Evolutionary conservation across 2,329 filamentous ascomycete species (phyloP).

Genomic region (Arthrobotrys musiformis): DNA sequence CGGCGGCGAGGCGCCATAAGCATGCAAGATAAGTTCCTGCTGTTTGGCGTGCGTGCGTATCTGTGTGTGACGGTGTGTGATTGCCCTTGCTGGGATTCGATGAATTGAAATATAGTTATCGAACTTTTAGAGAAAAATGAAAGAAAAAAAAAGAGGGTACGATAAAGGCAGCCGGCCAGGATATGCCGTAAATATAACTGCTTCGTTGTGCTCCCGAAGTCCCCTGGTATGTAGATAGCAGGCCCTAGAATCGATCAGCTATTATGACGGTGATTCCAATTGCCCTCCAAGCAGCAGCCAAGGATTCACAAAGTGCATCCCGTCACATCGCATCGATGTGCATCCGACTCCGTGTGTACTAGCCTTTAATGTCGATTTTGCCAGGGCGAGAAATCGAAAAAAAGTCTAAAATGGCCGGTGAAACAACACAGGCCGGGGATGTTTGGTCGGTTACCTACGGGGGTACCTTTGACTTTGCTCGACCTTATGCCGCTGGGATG

Average conservation of each 20-base stretch:
- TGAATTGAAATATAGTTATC: not conserved
- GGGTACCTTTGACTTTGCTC: constrained; percentile 6
- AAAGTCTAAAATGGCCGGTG: constrained; percentile 25
- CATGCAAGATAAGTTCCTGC: constrained; percentile 39
- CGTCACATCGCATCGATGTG: constrained; percentile 21
- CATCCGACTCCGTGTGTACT: constrained; percentile 7
- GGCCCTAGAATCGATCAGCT: too few species aligned
- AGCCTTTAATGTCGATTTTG: not conserved
- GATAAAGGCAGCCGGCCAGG: not conserved
- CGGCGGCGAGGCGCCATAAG: constrained; percentile 23
- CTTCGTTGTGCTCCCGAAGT: not conserved
- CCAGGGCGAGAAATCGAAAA: constrained; percentile 12
- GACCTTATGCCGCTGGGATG: constrained; percentile 7
- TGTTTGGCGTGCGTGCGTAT: constrained; percentile 23
- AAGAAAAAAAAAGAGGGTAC: not conserved
- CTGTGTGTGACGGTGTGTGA: constrained; percentile 28
- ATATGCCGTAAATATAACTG: constrained; percentile 2
- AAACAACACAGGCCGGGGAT: constrained; percentile 37
- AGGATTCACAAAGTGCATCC: constrained; percentile 12
- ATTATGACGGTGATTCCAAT: not conserved
- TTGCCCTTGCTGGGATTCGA: constrained; percentile 8
- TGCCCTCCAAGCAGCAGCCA: not conserved
- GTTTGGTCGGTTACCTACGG: constrained; percentile 50
- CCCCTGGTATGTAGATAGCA: not conserved
- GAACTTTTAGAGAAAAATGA: not conserved